Evolutionary conservation across 2,329 filamentous ascomycete genomes (phyloP), one percentile per base, ranked within the genome.

Genomic region (Magnaporthales sp.): DNA sequence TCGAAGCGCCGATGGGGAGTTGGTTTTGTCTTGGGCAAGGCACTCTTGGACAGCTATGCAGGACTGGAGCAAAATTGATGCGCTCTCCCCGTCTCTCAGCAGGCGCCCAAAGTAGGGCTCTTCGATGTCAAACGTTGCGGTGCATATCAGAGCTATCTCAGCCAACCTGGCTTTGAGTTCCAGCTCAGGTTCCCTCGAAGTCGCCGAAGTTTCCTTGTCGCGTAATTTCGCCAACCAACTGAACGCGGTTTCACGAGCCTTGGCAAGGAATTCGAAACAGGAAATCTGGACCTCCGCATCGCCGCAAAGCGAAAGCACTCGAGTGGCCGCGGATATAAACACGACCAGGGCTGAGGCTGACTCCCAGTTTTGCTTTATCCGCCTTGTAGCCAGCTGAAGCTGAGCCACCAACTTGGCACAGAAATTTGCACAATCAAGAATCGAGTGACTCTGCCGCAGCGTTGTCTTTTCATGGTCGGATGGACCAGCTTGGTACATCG

Each of bases 291-390:
- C 69, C 0, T 32, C 64, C 0, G 60, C 19, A 0, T 69, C 70
- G 2, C 63, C 13, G 0, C 77, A 74, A 1, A 85, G 67, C 0
- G 80, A 80, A 2, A 84, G 70, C 0, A 85, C 30, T 13, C 82
- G 75, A n/a, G 75, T 72, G 2, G 77, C 70, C 2, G 87, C 69
- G 2, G 73, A 70, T 0, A 80, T 72, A 13, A 84, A 78, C 0
- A 46, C 46, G 3, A 32, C 62, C 22, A 63, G 30, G 7, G 62
- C 62, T 22, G 8, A 68, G 13, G 75, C 77, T 1, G 80, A 80
- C 67, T 84, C 77, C 84, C 84, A 86, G 66, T 84, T 86, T 22
- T 77, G 75, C 67, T 80, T 73, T 8, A 84, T 76, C 0, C 75
- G 75, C 0, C 66, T 64, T 0, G 79, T 66, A 0, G 75, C 73